These are phyloP conservation scores for Phytopythium boreale DNA, from an alignment of 352 stramenopile species.

Conservation along the genomic window DNA sequence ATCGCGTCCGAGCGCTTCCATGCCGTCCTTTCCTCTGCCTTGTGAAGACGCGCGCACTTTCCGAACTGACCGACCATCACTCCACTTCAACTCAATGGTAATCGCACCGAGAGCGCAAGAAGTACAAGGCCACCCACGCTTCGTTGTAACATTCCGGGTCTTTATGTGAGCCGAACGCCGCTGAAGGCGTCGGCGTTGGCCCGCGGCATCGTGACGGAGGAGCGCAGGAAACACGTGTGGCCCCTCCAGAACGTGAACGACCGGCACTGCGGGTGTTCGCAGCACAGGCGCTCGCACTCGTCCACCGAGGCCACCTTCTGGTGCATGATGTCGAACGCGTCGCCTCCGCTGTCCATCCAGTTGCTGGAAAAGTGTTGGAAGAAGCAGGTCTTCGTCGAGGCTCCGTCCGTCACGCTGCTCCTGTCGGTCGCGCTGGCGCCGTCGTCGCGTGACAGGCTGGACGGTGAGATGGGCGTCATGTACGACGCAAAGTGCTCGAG, in stretches of 20 bases:
- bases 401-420: not conserved
- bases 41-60: not conserved
- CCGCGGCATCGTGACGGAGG: slow-evolving; percentile 32
- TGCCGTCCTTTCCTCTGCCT: not conserved
- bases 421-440: not conserved
- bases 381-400: slow-evolving; percentile 42
- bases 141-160: not conserved
- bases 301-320: slow-evolving; percentile 49
- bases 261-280: slow-evolving; percentile 46
- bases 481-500: slow-evolving; percentile 39
- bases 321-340: slow-evolving; percentile 61
- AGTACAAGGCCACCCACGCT: not conserved
- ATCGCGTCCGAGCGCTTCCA: not conserved
- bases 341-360: slow-evolving; percentile 70
- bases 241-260: slow-evolving; percentile 75
- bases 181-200: slow-evolving; percentile 58
- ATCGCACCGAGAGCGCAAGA: slow-evolving; percentile 1
- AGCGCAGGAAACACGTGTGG: slow-evolving; percentile 67
- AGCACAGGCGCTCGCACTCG: slow-evolving; percentile 67
- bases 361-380: slow-evolving; percentile 59
- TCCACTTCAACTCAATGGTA: slow-evolving; percentile 5
- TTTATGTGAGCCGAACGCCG: slow-evolving; percentile 35
- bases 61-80: slow-evolving; percentile 1
- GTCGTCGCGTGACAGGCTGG: slow-evolving; percentile 13
- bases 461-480: slow-evolving; percentile 54